phyloP scores from a whole-genome alignment of 805 yeast species.

The Starmerella gropengiesseri region DNA sequence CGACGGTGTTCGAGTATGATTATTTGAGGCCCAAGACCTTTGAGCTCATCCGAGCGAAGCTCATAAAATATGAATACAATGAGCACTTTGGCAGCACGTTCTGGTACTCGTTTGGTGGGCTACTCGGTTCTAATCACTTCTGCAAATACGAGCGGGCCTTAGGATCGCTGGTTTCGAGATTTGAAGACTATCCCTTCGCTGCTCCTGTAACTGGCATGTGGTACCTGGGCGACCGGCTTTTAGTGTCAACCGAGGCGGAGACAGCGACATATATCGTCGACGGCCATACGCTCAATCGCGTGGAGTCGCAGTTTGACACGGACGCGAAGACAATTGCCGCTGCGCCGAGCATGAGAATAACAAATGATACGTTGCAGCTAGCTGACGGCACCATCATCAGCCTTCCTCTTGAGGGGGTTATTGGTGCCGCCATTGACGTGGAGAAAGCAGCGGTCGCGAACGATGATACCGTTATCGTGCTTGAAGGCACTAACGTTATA shows the following conservation, averaged over 20 bases:
- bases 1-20: not conserved
- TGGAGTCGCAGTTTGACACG: not conserved
- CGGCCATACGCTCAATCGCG: not conserved
- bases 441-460: not conserved
- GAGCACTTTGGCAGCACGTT: not conserved
- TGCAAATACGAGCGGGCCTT: not conserved
- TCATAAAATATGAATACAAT: not conserved
- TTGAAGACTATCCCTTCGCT: not conserved
- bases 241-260: not conserved
- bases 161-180: not conserved
- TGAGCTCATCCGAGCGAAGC: constrained; percentile 1
- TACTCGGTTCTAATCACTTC: not conserved
- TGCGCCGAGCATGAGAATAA: not conserved
- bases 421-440: not conserved
- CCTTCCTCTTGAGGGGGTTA: not conserved
- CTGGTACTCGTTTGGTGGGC: constrained; percentile 1
- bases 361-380: not conserved
- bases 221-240: not conserved
- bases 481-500: not conserved
- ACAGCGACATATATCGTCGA: not conserved
- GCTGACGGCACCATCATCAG: not conserved
- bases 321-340: not conserved
- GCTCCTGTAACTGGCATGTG: not conserved
- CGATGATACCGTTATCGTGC: not conserved
- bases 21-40: not conserved